Percentiles rank a stretch among this genome's conserved stretches.
Evolutionary conservation across 495 filamentous ascomycete genomes (phyloP).

Genomic region (Aspergillus leporis): DNA sequence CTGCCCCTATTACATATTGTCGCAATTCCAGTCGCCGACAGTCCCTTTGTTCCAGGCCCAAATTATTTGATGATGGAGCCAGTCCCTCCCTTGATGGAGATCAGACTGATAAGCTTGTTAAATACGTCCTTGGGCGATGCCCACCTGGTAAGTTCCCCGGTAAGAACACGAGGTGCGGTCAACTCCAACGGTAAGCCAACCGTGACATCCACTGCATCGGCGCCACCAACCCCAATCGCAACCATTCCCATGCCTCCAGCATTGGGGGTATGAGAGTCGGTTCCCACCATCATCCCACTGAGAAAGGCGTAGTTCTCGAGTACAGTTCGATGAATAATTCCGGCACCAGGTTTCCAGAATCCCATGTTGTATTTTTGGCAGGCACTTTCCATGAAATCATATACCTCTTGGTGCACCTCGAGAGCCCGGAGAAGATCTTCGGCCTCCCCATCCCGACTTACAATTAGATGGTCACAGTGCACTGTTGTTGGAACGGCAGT

Average conservation of each 20-base stretch:
- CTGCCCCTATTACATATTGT: conserved; percentile 73
- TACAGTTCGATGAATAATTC: conserved; percentile 93
- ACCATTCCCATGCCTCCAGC: conserved; percentile 87
- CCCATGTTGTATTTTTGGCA: conserved; percentile 95
- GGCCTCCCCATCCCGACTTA: conserved; percentile 78
- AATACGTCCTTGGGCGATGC: conserved; percentile 89
- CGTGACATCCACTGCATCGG: conserved; percentile 94
- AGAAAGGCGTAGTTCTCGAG: conserved; percentile 87
- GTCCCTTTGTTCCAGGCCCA: conserved; percentile 66
- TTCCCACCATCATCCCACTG: conserved; percentile 86
- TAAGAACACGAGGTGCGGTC: conserved; percentile 87
- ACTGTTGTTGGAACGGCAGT: conserved; percentile 81
- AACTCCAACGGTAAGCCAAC: conserved; percentile 88
- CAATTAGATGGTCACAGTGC: conserved; percentile 93
- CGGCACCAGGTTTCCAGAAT: conserved; percentile 90
- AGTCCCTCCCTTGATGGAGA: conserved; percentile 89
- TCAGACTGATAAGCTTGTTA: conserved; percentile 84
- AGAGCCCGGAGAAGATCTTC: conserved; percentile 80
- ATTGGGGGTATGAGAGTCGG: conserved; percentile 94
- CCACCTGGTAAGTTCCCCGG: conserved; percentile 87
- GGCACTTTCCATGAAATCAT: conserved; percentile 84
- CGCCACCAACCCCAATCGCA: conserved; percentile 88
- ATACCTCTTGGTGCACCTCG: conserved; percentile 89
- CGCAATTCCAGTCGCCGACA: conserved; percentile 57
- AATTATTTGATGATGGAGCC: conserved; percentile 89